phyloP scores from a whole-genome alignment of 768 basidiomycete genomes.

The Rhodosporidiobolus odoratus region DNA sequence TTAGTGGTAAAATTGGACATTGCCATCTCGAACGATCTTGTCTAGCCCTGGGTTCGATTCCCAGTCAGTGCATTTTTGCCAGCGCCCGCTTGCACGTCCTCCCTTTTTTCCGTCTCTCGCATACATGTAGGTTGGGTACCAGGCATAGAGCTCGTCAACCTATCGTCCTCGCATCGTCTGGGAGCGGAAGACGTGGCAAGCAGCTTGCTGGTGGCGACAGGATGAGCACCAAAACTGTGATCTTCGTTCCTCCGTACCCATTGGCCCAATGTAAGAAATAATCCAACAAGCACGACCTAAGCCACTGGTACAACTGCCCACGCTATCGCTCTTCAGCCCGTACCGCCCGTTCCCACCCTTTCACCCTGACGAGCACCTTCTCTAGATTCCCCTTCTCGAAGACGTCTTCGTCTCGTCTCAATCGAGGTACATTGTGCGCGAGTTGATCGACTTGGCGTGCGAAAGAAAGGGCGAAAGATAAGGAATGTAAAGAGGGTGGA shows the following conservation, averaged over 20 bases:
- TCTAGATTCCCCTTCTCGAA: slow-evolving; percentile 5
- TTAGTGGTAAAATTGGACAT: no score
- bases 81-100: no score
- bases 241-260: no score
- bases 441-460: not conserved
- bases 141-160: no score
- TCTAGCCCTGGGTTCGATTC: slow-evolving; percentile 30
- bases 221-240: no score
- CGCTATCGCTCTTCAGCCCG: not conserved
- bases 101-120: no score
- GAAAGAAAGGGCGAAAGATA: slow-evolving; percentile 11
- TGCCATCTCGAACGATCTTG: not conserved
- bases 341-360: not conserved
- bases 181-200: no score
- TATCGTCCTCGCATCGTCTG: no score
- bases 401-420: slow-evolving; percentile 6
- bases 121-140: no score
- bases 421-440: not conserved
- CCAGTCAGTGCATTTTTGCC: slow-evolving; percentile 7
- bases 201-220: no score
- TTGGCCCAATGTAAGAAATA: no score
- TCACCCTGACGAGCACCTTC: not conserved
- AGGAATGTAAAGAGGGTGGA: not conserved
- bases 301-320: not conserved
- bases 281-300: no score